Evolutionary conservation across 331 rosid species (phyloP), one percentile per base, ranked within the genome.

Genomic region (Rhamnella rubrinervis): DNA sequence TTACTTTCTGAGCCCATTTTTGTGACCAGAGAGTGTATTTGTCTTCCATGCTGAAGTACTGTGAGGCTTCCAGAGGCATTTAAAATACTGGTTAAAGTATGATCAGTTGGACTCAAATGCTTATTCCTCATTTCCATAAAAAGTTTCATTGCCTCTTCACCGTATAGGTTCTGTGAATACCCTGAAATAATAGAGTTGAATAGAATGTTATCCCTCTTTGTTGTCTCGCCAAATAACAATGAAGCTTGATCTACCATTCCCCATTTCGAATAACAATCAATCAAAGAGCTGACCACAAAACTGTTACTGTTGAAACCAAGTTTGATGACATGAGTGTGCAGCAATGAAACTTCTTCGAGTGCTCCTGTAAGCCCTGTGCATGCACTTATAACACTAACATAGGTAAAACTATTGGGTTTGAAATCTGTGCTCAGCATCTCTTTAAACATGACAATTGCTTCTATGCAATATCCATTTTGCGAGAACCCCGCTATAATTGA

Each of bases 171-270:
- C 53, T 76, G 77, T 69, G 83, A 78, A 72, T 81, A 88, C 35
- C 82, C 90, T 62, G 85, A 81, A n/a, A 88, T 83, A 87, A 88
- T 81, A 38, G 90, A 83, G 61, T 82, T 81, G 67, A 78, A 84
- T 26, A 88, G 56, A 60, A 83, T 58, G 67, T 40, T 77, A 75
- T 88, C 93, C 76, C 56, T 85, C 76, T 69, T 76, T 38, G 11
- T 50, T 51, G 74, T 18, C 80, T 83, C 88, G 70, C 55, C 21
- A 61, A 88, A 88, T 58, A 85, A 61, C 40, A 79, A 72, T 4
- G 66, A 71, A 59, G 87, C 81, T 55, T 81, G 81, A 23, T 70
- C 71, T 55, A 85, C 62, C 25, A 28, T 74, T 50, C 76, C 79
- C 60, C 65, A 71, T 60, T 85, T 81, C 21, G 90, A 83, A 82